These are phyloP conservation scores for Kwoniella shivajii DNA, from an alignment of 1,284 basidiomycete genomes.

Conservation along the genomic window DNA sequence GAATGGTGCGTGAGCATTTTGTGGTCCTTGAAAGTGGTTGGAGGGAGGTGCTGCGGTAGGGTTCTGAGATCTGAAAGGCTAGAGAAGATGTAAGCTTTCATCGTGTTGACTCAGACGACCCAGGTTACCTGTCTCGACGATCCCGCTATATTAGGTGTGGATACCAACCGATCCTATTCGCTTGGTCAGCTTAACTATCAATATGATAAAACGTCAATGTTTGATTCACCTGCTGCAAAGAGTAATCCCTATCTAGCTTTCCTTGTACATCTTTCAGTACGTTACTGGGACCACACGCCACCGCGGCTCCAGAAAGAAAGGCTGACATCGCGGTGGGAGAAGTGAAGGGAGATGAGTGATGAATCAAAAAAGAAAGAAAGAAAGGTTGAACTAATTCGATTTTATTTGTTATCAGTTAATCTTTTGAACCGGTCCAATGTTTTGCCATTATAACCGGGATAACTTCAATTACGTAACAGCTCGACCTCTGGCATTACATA, in stretches of 20 bases:
- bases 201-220: conserved; percentile 7
- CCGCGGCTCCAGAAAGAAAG: conserved; percentile 40
- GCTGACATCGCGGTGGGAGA: conserved; percentile 40
- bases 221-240: conserved; percentile 46
- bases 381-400: neutral
- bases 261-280: conserved; percentile 42
- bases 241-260: conserved; percentile 43
- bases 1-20: conserved; percentile 26
- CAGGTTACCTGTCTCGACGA: conserved; percentile 28
- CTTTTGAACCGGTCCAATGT: too few species aligned
- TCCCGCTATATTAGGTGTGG: conserved; percentile 28
- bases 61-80: conserved; percentile 21
- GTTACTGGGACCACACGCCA: conserved; percentile 44
- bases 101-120: neutral
- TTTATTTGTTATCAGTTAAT: neutral
- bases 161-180: conserved; percentile 32
- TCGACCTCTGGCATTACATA: too few species aligned
- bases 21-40: neutral
- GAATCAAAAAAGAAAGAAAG: neutral
- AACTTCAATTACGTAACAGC: too few species aligned
- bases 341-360: too few species aligned
- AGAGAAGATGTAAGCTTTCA: neutral
- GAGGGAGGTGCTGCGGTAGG: too few species aligned
- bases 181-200: conserved; percentile 3
- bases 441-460: too few species aligned